Conservation (phyloP, 2,329 filamentous ascomycete genomes). For the Neurospora sp. region DNA sequence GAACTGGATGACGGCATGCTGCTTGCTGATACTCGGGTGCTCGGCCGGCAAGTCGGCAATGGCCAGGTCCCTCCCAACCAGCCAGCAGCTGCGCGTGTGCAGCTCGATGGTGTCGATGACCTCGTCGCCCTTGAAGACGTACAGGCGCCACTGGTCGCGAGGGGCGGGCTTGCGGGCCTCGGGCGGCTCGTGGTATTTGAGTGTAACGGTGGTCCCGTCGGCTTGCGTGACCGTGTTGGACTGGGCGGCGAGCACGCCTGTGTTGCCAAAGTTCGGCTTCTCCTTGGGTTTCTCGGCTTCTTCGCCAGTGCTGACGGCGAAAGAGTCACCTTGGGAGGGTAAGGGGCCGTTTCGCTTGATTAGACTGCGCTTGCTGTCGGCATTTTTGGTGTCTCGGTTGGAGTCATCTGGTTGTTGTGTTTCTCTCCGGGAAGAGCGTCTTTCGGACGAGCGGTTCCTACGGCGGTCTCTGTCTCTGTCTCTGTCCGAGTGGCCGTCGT, state of each 20-base stretch:
- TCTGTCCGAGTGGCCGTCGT: neutral
- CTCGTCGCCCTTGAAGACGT: slow-evolving; percentile 79
- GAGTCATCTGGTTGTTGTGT: neutral
- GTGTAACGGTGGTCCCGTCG: slow-evolving; percentile 62
- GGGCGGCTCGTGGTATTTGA: slow-evolving; percentile 93
- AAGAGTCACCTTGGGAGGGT: slow-evolving; percentile 50
- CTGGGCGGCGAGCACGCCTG: slow-evolving; percentile 76
- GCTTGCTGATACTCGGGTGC: slow-evolving; percentile 88
- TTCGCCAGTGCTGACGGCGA: slow-evolving; percentile 43
- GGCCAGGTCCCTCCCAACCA: slow-evolving; percentile 69
- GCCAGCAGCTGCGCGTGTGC: slow-evolving; percentile 72
- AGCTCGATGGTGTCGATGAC: slow-evolving; percentile 76
- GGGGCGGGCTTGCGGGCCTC: slow-evolving; percentile 82
- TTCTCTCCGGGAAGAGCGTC: neutral
- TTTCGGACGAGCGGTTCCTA: slow-evolving; percentile 2
- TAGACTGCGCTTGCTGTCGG: slow-evolving; percentile 8
- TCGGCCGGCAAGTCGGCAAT: slow-evolving; percentile 79
- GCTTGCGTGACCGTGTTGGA: slow-evolving; percentile 68
- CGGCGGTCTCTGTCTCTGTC: slow-evolving; percentile 7
- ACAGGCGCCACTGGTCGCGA: slow-evolving; percentile 76
- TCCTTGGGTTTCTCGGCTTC: slow-evolving; percentile 57
- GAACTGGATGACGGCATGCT: slow-evolving; percentile 94
- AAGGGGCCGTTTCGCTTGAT: slow-evolving; percentile 38
- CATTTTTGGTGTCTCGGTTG: neutral
- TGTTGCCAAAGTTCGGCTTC: slow-evolving; percentile 75